Percentiles rank a stretch among this genome's conserved stretches.
Conservation (phyloP, 306 rosid genomes). For the Glycine tomentella region DNA sequence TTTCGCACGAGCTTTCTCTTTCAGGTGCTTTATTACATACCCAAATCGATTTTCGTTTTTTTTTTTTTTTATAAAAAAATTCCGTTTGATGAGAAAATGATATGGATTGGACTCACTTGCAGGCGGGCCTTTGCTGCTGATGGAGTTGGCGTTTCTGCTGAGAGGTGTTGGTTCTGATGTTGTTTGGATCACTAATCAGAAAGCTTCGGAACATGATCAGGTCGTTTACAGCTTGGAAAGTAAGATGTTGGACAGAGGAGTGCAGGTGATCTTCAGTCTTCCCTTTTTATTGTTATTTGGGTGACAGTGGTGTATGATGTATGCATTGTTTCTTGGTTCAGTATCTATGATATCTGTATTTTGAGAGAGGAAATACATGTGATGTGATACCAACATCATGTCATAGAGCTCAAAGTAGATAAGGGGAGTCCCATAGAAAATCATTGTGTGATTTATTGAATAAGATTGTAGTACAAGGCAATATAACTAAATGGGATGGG, state of each 20-base stretch:
- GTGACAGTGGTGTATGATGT: too few relatives aligned
- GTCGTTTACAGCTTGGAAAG: slow-evolving; percentile 73
- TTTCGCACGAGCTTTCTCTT: slow-evolving; percentile 84
- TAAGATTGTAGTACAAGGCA: too few relatives aligned
- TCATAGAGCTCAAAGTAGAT: too few relatives aligned
- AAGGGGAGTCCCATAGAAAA: too few relatives aligned
- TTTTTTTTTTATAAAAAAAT: too few relatives aligned
- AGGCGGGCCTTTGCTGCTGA: slow-evolving; percentile 76
- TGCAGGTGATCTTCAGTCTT: slow-evolving; percentile 58
- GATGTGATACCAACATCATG: too few relatives aligned
- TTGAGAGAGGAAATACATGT: too few relatives aligned
- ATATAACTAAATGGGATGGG: too few relatives aligned
- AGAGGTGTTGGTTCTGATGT: slow-evolving; percentile 79
- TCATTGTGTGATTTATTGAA: too few relatives aligned
- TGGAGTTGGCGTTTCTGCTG: slow-evolving; percentile 84
- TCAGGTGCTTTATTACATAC: slow-evolving; percentile 48
- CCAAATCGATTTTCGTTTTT: not conserved
- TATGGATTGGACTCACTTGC: slow-evolving; percentile 1
- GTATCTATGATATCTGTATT: too few relatives aligned
- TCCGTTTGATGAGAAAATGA: not conserved
- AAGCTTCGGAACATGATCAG: slow-evolving; percentile 57
- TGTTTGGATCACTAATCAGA: slow-evolving; percentile 80
- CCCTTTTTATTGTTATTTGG: not conserved
- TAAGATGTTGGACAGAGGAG: slow-evolving; percentile 85
- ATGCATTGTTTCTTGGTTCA: too few relatives aligned